phyloP scores from a whole-genome alignment of 2,329 filamentous ascomycete species.

The Verticillium albo-atrum region DNA sequence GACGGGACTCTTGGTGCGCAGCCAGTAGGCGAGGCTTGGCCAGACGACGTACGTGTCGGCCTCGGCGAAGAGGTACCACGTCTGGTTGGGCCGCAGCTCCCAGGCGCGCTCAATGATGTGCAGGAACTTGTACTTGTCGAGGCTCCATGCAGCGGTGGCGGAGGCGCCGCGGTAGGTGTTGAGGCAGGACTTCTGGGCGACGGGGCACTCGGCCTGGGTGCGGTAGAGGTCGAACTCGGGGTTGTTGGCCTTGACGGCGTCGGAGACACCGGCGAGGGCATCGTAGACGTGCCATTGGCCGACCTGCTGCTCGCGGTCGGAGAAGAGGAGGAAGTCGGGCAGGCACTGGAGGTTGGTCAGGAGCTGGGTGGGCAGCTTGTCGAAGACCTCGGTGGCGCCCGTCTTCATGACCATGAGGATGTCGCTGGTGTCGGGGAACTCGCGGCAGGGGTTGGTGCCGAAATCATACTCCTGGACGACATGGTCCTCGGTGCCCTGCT shows the following conservation, averaged over 20 bases:
- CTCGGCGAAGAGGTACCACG: slow-evolving; percentile 59
- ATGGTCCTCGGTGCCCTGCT: slow-evolving; percentile 25
- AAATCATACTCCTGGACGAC: slow-evolving; percentile 31
- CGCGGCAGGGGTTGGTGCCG: slow-evolving; percentile 28
- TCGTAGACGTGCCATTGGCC: slow-evolving; percentile 39
- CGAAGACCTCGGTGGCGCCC: slow-evolving; percentile 50
- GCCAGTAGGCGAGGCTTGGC: slow-evolving; percentile 46
- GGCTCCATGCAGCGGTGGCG: slow-evolving; percentile 38
- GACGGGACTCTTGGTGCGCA: slow-evolving; percentile 35
- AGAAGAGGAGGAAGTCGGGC: slow-evolving; percentile 53
- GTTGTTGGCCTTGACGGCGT: slow-evolving; percentile 29
- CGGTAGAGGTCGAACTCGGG: slow-evolving; percentile 43
- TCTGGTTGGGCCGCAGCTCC: slow-evolving; percentile 43
- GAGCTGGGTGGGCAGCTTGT: slow-evolving; percentile 51
- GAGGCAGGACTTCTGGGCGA: slow-evolving; percentile 40
- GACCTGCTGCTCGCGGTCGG: slow-evolving; percentile 49
- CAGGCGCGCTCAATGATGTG: slow-evolving; percentile 54
- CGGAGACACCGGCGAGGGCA: slow-evolving; percentile 32
- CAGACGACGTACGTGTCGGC: slow-evolving; percentile 56
- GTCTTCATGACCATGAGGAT: slow-evolving; percentile 55
- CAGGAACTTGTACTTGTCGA: slow-evolving; percentile 60
- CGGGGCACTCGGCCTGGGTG: slow-evolving; percentile 39
- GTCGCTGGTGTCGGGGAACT: slow-evolving; percentile 36
- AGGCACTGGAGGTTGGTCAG: slow-evolving; percentile 49
- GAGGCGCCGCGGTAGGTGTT: slow-evolving; percentile 12